Evolutionary conservation across 2,329 filamentous ascomycete genomes (phyloP).

Genomic region (Venturia nashicola): DNA sequence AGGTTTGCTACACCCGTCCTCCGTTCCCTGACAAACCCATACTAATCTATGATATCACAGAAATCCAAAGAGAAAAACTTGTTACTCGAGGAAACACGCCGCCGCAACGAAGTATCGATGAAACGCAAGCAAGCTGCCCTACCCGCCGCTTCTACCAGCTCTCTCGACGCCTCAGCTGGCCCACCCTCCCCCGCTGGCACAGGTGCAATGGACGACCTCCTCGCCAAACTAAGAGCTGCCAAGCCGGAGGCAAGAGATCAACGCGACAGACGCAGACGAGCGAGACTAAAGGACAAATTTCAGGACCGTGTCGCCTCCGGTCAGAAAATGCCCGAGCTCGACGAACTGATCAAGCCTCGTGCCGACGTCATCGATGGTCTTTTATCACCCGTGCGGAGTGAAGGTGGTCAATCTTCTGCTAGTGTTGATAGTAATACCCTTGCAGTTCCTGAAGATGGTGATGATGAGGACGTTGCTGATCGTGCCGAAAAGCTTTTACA

Average conservation of each 20-base stretch:
- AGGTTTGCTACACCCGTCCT: constrained; percentile 35
- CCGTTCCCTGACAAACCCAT: constrained; percentile 11
- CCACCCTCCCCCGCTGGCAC: constrained; percentile 53
- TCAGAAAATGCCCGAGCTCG: constrained; percentile 68
- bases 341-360: constrained; percentile 43
- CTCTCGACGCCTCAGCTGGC: constrained; percentile 21
- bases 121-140: constrained; percentile 58
- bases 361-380: constrained; percentile 13
- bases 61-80: constrained; percentile 91
- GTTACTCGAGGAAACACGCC: constrained; percentile 64
- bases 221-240: constrained; percentile 89
- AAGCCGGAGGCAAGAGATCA: constrained; percentile 83
- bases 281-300: constrained; percentile 79
- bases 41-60: constrained; percentile 25
- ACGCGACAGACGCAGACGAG: constrained; percentile 74
- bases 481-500: constrained; percentile 74
- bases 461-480: constrained; percentile 66
- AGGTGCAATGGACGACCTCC: constrained; percentile 88
- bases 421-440: constrained; percentile 19
- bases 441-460: constrained; percentile 23
- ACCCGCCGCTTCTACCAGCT: constrained; percentile 28
- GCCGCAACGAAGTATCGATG: constrained; percentile 81
- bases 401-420: constrained; percentile 9
- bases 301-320: constrained; percentile 83
- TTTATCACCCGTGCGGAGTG: constrained; percentile 16